A percentile compares a stretch with the other conserved stretches of the same genome.
phyloP scores from a whole-genome alignment of 2,329 filamentous ascomycete species.

The Fusarium nygamai region DNA sequence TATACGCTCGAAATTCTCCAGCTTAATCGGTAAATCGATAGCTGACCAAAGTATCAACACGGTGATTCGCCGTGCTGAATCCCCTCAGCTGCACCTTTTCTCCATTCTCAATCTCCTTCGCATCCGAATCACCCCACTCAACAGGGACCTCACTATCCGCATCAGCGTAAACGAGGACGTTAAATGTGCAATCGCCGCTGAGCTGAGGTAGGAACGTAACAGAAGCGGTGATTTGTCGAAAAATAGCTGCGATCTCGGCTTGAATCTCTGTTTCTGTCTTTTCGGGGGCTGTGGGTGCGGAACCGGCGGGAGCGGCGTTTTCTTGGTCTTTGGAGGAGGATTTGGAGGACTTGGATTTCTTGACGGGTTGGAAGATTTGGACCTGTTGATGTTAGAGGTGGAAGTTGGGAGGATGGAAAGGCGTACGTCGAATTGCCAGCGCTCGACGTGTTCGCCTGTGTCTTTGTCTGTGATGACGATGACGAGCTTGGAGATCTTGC shows the following conservation, averaged over 20 bases:
- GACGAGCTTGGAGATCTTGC: conserved; percentile 97
- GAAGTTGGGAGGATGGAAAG: neutral
- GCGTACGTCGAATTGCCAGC: conserved; percentile 95
- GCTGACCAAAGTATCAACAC: conserved; percentile 94
- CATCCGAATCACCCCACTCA: conserved; percentile 98
- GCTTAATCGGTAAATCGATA: conserved; percentile 68
- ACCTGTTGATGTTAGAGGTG: conserved; percentile 14
- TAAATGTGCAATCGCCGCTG: conserved; percentile 92
- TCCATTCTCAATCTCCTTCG: conserved; percentile 93
- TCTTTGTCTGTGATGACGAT: conserved; percentile 98
- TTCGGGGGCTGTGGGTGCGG: conserved; percentile 57
- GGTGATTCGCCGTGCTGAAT: conserved; percentile 94
- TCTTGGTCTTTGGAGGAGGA: conserved; percentile 73
- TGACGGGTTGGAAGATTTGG: conserved; percentile 36
- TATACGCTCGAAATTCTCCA: neutral
- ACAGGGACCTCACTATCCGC: conserved; percentile 96
- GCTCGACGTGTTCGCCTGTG: conserved; percentile 93
- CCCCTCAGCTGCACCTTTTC: conserved; percentile 96
- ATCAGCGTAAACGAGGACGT: conserved; percentile 97
- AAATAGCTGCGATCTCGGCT: conserved; percentile 93
- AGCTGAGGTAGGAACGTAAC: conserved; percentile 97
- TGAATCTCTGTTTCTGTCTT: conserved; percentile 97
- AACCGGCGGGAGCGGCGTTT: conserved; percentile 63
- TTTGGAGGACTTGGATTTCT: conserved; percentile 54
- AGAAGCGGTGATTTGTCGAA: conserved; percentile 96